phyloP scores from a whole-genome alignment of 192 early-diverging fungal genomes.

The Oehlia diaphana region DNA sequence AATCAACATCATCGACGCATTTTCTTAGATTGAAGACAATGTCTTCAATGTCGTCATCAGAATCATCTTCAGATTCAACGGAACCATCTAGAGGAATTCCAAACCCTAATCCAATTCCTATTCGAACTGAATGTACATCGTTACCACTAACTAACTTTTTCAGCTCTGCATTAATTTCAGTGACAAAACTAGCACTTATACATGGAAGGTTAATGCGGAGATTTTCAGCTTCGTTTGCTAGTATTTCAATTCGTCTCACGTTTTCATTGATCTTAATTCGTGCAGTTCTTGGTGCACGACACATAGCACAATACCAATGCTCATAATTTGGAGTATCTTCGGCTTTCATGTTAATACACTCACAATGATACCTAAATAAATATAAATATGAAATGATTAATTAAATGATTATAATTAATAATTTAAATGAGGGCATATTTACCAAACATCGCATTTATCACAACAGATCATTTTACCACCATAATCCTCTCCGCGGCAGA shows the following conservation, averaged over 20 bases:
- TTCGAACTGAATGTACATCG: neutral
- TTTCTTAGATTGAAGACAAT: too few relatives aligned
- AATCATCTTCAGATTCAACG: neutral
- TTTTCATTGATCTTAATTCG: neutral
- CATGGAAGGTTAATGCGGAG: neutral
- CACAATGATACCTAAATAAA: neutral
- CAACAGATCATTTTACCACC: neutral
- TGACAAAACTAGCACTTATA: neutral
- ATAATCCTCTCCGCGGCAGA: neutral
- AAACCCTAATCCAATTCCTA: neutral
- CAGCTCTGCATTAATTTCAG: neutral
- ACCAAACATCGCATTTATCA: neutral
- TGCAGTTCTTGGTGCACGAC: neutral
- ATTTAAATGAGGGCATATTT: neutral
- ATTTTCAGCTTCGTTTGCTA: neutral
- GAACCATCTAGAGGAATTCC: neutral
- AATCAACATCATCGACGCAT: neutral
- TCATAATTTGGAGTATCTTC: neutral
- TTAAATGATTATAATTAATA: neutral
- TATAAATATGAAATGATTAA: neutral
- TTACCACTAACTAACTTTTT: neutral
- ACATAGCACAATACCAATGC: neutral
- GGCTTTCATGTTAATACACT: neutral
- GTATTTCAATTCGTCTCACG: neutral
- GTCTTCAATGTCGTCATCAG: too few relatives aligned